Percentiles rank a stretch among this genome's conserved stretches.
Conservation (phyloP, 2,329 filamentous ascomycete genomes). For the Cladosporium sp. region DNA sequence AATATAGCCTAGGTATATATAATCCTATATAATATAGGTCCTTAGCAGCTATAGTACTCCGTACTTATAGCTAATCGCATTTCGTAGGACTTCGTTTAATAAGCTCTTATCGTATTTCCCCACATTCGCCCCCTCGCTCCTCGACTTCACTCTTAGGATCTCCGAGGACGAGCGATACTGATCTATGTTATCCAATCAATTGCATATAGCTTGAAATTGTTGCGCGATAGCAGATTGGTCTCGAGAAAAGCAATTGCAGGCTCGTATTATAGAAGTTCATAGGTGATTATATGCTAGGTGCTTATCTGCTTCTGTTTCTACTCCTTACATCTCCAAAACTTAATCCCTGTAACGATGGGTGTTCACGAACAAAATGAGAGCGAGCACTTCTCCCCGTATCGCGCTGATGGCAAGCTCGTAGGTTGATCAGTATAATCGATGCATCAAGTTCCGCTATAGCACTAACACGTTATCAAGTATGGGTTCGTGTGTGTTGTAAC, state of each 20-base stretch:
- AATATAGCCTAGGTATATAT: no score
- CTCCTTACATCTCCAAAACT: background rate
- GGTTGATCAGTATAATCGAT: background rate
- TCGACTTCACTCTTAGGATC: background rate
- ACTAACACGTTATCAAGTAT: slow-evolving; percentile 41
- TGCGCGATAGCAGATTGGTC: background rate
- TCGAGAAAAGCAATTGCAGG: background rate
- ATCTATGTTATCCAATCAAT: background rate
- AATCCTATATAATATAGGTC: no score
- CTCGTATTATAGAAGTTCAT: background rate
- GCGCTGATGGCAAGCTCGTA: slow-evolving; percentile 56
- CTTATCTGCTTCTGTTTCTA: background rate
- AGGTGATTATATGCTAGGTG: background rate
- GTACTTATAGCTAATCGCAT: no score
- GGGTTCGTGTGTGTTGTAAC: slow-evolving; percentile 67
- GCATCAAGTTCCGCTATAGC: background rate
- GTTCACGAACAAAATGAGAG: slow-evolving; percentile 22
- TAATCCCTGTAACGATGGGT: background rate
- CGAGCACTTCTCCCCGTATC: slow-evolving; percentile 58
- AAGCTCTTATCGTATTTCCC: background rate
- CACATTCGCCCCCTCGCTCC: background rate
- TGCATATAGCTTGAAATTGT: background rate
- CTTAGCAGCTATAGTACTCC: no score
- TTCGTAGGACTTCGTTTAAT: no score
- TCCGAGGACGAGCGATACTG: background rate